phyloP scores from a whole-genome alignment of 192 early-diverging fungal species.

The Coemansia sp. region DNA sequence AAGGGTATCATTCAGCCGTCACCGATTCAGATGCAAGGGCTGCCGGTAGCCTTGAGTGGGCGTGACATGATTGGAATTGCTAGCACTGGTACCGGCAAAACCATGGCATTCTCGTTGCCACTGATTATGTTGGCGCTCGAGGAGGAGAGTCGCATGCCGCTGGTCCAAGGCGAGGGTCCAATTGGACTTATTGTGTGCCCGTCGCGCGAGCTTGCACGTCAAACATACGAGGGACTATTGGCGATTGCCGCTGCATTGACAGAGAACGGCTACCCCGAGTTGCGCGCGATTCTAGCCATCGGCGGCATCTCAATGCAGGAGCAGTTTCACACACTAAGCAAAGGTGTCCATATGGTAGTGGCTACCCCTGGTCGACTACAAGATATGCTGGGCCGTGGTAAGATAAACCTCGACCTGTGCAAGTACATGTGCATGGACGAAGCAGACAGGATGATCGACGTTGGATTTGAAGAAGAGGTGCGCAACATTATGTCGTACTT shows the following conservation, averaged over 20 bases:
- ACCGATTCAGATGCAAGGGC: constrained; percentile 97
- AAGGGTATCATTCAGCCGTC: constrained; percentile 91
- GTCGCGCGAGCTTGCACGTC: constrained; percentile 93
- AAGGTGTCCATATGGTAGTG: constrained; percentile 91
- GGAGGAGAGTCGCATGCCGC: constrained; percentile 83
- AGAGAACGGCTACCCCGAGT: constrained; percentile 69
- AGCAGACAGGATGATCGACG: constrained; percentile 98
- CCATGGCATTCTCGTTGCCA: constrained; percentile 93
- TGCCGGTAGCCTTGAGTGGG: constrained; percentile 88
- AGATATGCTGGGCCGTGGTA: constrained; percentile 88
- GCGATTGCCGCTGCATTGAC: constrained; percentile 65
- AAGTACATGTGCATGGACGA: constrained; percentile 95
- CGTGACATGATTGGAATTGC: constrained; percentile 99
- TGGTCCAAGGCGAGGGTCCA: constrained; percentile 87
- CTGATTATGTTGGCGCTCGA: constrained; percentile 92
- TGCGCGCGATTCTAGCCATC: constrained; percentile 86
- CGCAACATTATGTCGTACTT: constrained; percentile 96
- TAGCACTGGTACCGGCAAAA: constrained; percentile 98
- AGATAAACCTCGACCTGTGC: constrained; percentile 88
- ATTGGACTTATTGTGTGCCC: constrained; percentile 95
- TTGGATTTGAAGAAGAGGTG: constrained; percentile 98
- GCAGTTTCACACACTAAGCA: constrained; percentile 71
- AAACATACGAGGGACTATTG: constrained; percentile 87
- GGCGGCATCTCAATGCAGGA: constrained; percentile 95
- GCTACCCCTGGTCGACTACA: constrained; percentile 95